Evolutionary conservation across 1,139 yeast genomes (phyloP), one percentile per base, ranked within the genome.

Genomic region (Taphrina wiesneri): DNA sequence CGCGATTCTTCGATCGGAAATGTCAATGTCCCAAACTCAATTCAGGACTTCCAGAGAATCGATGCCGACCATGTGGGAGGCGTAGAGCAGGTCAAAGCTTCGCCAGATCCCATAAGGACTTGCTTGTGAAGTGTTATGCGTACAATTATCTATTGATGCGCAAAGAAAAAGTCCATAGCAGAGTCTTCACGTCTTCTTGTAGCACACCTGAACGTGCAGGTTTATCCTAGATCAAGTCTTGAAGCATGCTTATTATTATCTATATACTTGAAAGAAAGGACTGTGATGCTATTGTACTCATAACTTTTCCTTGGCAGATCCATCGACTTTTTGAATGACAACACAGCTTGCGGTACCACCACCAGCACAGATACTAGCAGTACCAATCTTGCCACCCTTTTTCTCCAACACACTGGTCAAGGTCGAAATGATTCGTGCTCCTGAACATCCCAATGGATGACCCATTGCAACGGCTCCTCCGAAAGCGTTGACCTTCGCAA

Each of bases 401-500:
- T 91, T 97, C 52, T 79, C 73, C 75, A 93, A 83, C 15, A 91
- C 87, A 67, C 88, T 83, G 69, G 86, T 77, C 77, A 93, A 83
- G 56, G 98, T 93, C 72, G 89, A 90, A 68, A 92, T 84, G 74
- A 93, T 85, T 82, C 99, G 87, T 53, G 98, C 97, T 77, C 99
- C 99, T 23, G 96, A 88, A 80, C 97, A 90, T 69, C 98, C 99
- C 74, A 93, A 84, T 74, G 99, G 98, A 77, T 93, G 98, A 63
- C 98, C 98, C 72, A 93, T 77, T 60, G 97, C 98, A 70, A 93
- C 98, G 51, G 98, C 98, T 78, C 98, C 99, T 78, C 99, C 99
- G 77, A 92, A 92, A 67, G 87, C 96, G 75, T 93, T 93, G 70
- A 92, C 85, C 80, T 90, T 91, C 64, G 83, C 83, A 39, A 80